These are phyloP conservation scores for Yueomyces sinensis DNA, from an alignment of 805 yeast species.

Conservation along the genomic window DNA sequence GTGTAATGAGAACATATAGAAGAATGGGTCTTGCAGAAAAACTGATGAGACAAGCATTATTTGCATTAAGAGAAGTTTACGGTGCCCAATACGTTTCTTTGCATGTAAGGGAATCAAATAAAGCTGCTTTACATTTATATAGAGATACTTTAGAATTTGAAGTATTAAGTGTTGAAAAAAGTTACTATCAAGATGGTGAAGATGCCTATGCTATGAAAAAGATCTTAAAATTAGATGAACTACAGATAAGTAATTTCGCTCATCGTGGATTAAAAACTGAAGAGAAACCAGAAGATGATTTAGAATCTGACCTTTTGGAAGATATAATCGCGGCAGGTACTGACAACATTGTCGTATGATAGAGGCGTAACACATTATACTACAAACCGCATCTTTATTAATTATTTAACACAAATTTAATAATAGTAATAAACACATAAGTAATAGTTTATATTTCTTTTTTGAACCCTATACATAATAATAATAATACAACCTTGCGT, in stretches of 20 bases:
- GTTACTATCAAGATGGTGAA: constrained; percentile 95
- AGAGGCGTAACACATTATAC: background rate
- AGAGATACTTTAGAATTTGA: constrained; percentile 74
- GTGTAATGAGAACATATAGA: constrained; percentile 92
- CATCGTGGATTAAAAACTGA: constrained; percentile 17
- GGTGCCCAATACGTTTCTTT: constrained; percentile 73
- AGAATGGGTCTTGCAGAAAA: constrained; percentile 91
- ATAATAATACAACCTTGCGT: background rate
- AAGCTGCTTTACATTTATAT: constrained; percentile 89
- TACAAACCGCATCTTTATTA: too few relatives aligned
- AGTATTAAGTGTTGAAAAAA: constrained; percentile 66
- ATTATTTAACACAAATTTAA: too few relatives aligned
- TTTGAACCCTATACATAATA: too few relatives aligned
- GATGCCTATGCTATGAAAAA: constrained; percentile 95
- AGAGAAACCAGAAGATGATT: constrained; percentile 40
- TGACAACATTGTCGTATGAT: constrained; percentile 9
- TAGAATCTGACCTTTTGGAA: constrained; percentile 34
- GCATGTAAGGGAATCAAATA: constrained; percentile 86
- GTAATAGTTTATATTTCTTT: too few relatives aligned
- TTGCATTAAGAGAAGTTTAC: constrained; percentile 70
- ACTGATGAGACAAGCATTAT: constrained; percentile 73
- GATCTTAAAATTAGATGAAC: constrained; percentile 43
- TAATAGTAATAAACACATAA: too few relatives aligned
- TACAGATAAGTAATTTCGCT: constrained; percentile 45
- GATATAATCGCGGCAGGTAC: constrained; percentile 16